Base-by-base conservation (phyloP, 352 stramenopile genomes). In the Phytopythium montanum region DNA sequence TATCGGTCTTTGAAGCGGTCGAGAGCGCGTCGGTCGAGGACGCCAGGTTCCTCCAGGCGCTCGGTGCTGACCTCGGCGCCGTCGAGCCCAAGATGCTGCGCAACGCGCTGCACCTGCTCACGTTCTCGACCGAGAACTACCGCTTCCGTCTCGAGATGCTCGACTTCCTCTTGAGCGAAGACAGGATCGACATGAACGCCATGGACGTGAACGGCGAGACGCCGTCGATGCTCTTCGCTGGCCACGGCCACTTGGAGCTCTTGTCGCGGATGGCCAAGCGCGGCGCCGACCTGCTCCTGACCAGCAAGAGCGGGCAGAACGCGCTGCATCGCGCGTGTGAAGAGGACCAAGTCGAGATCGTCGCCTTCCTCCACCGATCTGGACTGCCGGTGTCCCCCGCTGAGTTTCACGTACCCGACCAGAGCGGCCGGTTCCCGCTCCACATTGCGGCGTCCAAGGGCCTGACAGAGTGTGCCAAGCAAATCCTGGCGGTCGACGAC, bases 271-370 rank as follows among this genome's bases (percentile, higher is more conserved):
- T 88, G 39, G 36, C 80, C 6, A 50, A 59, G n/a, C 36, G 56
- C 33, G 61, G 65, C 21, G 70, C 69, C 29, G 54, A 80, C 2
- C 51, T 77, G 29, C 54, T 61, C 19, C n/a, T 63, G 39, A 61
- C 39, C 13, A 74, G 78, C 45, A 45, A 26, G 6, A 71, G 65
- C 18, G 70, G 66, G 1, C 66, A 74, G 34, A 88, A 75, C 16
- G 73, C 77, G 2, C 61, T 90, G n/a, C 79, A 92, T 67, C 65
- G 63, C 21, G 81, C 78, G 19, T 92, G 81, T 34, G 69, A 79
- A 12, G 52, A 72, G 14, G 81, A 92, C 45, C 81, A 90, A 52
- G 73, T 84, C 8, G 81, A 92, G 60, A 57, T 78, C 31, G 81
- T 75, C 19, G 64, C 48, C 2, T 70, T 71, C 36, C 54, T 92